Evolutionary conservation across 106 monocot species (phyloP), one percentile per base, ranked within the genome.

Genomic region (Acorus gramineus): DNA sequence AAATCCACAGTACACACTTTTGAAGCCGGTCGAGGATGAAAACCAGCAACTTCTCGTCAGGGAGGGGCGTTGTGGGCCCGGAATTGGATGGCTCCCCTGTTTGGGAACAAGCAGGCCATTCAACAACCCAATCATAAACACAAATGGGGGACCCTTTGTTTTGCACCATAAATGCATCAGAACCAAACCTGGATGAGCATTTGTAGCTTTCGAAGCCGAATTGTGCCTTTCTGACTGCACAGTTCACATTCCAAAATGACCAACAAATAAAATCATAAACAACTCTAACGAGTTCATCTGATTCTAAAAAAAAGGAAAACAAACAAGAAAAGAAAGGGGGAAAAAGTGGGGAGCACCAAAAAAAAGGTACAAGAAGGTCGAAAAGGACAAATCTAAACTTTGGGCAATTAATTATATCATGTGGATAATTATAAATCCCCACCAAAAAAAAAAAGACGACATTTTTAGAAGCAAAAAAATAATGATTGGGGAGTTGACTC

Each of bases 11-110:
- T 28, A 83, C 84, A 56, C 73, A 96, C 96, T 96, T 96, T 83
- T 96, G 91, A 59, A 96, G 91, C 71, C 85, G 85, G 59, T 96
- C 96, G 55, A 96, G 96, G 78, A 96, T 88, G 85, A 91, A 87
- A 54, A 78, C 61, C 80, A 96, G 66, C 85, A 96, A 85, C 77
- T 87, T 87, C 75, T 85, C 88, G 85, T 91, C 90, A 9, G 91
- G 96, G 74, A 96, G 74, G 73, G 85, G 81, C 14, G 91, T 96
- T 8, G 78, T 75, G 75, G 82, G 74, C 75, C 82, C 91, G 10
- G 78, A 73, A 73, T 78, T 77, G 49, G 71, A 74, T 62, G 54
- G 69, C 70, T 75, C 75, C 14, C 73, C 73, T 69, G 64, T 11
- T 77, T 28, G 44, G 9, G 57, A 69, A 60, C 4, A 60, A 10